phyloP scores from a whole-genome alignment of 179 eudicot species.

The Vitellaria paradoxa region DNA sequence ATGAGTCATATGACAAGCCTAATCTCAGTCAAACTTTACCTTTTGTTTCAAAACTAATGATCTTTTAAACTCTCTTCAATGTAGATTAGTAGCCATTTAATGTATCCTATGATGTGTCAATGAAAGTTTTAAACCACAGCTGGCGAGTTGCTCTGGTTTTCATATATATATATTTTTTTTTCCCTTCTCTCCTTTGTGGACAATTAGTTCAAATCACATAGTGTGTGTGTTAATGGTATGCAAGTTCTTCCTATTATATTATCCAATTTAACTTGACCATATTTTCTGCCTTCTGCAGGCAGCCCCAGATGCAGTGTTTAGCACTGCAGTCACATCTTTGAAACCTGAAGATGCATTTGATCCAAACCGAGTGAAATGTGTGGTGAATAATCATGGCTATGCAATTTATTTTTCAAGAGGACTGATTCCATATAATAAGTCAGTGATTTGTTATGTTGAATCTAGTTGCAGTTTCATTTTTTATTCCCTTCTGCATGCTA shows the following conservation, averaged over 20 bases:
- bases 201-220: neutral
- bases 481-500: neutral
- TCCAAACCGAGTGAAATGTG: conserved; percentile 92
- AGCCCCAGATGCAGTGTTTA: conserved; percentile 92
- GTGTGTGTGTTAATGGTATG: neutral
- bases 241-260: conserved; percentile 7
- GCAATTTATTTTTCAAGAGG: conserved; percentile 97
- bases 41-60: neutral
- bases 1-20: neutral
- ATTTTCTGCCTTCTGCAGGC: conserved; percentile 38
- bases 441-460: conserved; percentile 15
- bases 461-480: neutral
- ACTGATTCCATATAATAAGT: conserved; percentile 91
- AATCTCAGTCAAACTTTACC: neutral
- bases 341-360: conserved; percentile 91
- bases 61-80: neutral
- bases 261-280: neutral
- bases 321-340: conserved; percentile 92
- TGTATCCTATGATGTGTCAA: neutral
- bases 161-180: too few species aligned
- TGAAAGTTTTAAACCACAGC: neutral
- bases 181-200: too few species aligned
- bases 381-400: conserved; percentile 77
- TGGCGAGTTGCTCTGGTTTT: neutral
- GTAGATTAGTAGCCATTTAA: neutral